Percentiles rank a stretch among this genome's conserved stretches.
Evolutionary conservation across 495 filamentous ascomycete genomes (phyloP).

Genomic region (Clavariopsis aquatica): DNA sequence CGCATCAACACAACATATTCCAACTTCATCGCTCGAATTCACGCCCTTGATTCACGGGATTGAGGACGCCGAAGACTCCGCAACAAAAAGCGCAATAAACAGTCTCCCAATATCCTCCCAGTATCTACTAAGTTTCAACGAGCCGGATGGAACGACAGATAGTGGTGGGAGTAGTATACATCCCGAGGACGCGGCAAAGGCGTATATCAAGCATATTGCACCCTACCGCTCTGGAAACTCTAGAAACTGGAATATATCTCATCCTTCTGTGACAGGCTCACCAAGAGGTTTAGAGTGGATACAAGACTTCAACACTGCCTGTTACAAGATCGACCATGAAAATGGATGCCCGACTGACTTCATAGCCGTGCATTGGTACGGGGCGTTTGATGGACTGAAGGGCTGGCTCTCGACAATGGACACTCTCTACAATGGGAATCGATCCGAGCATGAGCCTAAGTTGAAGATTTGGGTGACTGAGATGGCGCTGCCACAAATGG

Average conservation of each 20-base stretch:
- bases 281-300: conserved; percentile 27
- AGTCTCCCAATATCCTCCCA: conserved; percentile 4
- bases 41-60: conserved; percentile 29
- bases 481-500: conserved; percentile 26
- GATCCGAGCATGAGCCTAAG: background rate
- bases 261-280: conserved; percentile 22
- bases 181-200: conserved; percentile 22
- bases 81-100: conserved; percentile 2
- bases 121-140: conserved; percentile 30
- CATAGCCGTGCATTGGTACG: conserved; percentile 34
- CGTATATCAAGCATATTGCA: conserved; percentile 27
- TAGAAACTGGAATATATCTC: conserved; percentile 23
- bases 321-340: conserved; percentile 23
- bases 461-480: conserved; percentile 34
- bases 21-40: conserved; percentile 23
- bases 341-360: conserved; percentile 35
- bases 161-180: conserved; percentile 16
- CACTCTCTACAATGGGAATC: conserved; percentile 26
- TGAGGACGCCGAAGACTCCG: conserved; percentile 4
- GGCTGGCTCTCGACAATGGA: conserved; percentile 22
- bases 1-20: conserved; percentile 5
- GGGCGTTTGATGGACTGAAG: conserved; percentile 27
- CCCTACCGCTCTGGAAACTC: conserved; percentile 8
- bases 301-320: conserved; percentile 14
- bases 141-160: conserved; percentile 24